Conservation (phyloP, 345 rosid species). For the Hypericum androsaemum region DNA sequence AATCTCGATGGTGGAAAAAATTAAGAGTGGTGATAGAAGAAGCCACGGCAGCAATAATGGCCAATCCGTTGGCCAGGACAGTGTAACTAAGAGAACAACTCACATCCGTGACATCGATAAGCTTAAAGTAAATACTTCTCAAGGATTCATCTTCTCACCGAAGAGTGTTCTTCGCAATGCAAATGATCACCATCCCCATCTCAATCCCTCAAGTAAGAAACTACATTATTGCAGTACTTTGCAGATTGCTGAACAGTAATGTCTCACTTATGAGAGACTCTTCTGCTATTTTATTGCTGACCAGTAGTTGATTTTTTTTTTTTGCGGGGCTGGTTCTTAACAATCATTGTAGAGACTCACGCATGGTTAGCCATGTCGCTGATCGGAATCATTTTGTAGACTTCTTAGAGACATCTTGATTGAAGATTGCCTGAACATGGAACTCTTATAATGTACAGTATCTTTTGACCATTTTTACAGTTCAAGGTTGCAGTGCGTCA, state of each 20-base stretch:
- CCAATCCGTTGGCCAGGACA: constrained; percentile 2
- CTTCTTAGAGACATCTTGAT: no score
- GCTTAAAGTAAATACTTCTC: constrained; percentile 17
- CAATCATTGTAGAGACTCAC: no score
- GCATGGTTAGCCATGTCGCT: no score
- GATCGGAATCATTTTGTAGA: no score
- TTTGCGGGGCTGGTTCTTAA: no score
- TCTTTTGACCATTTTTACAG: not conserved
- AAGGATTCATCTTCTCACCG: constrained; percentile 35
- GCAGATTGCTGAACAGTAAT: no score
- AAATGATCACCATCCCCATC: not conserved
- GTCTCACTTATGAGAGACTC: no score
- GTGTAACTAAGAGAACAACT: constrained; percentile 9
- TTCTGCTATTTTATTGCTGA: no score
- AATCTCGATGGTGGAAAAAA: not conserved
- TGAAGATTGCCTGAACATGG: no score
- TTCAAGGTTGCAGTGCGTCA: constrained; percentile 22
- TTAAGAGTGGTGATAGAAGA: constrained; percentile 11
- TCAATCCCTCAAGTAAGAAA: not conserved
- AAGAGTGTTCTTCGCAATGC: constrained; percentile 60
- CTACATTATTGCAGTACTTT: no score
- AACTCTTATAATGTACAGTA: no score
- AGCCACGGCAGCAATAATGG: constrained; percentile 12
- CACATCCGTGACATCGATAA: constrained; percentile 6
- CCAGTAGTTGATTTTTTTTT: no score